Evolutionary conservation across 169 alveolate species (phyloP).

Genomic region (Eimeria falciformis): DNA sequence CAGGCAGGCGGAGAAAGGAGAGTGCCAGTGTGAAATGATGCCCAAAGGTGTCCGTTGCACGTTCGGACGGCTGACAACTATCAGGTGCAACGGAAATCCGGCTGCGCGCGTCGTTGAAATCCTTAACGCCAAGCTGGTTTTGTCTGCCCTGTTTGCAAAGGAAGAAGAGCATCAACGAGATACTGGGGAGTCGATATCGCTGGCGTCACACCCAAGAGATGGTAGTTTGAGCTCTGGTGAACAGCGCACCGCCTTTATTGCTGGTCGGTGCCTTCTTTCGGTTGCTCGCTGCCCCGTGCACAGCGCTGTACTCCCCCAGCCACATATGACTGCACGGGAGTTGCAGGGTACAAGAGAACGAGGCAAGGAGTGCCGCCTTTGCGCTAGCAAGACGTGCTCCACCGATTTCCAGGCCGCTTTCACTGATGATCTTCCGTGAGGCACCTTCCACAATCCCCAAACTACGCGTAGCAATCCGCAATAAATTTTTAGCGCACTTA

Average conservation of each 20-base stretch:
- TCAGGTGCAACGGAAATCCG: slow-evolving; percentile 48
- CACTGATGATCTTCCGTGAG: slow-evolving; percentile 24
- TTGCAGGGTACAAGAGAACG: neutral
- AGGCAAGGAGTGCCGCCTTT: neutral
- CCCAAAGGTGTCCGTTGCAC: slow-evolving; percentile 23
- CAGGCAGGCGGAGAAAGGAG: neutral
- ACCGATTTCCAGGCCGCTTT: slow-evolving; percentile 35
- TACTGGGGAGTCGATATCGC: neutral
- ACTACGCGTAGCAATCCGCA: too few relatives aligned
- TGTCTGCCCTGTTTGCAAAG: slow-evolving; percentile 1
- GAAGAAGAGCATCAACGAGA: neutral
- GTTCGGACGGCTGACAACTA: slow-evolving; percentile 38
- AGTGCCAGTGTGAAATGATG: slow-evolving; percentile 11
- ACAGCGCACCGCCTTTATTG: neutral
- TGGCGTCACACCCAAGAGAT: neutral
- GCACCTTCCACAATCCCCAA: too few relatives aligned
- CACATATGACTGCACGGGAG: neutral
- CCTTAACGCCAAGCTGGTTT: neutral
- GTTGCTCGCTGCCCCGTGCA: slow-evolving; percentile 46
- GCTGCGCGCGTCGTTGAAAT: slow-evolving; percentile 56
- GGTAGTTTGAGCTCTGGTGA: neutral
- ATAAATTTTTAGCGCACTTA: too few relatives aligned
- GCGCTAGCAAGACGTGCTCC: slow-evolving; percentile 50
- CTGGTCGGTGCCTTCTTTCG: slow-evolving; percentile 21
- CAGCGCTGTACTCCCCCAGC: slow-evolving; percentile 4